Percentiles rank a stretch among this genome's conserved stretches.
Evolutionary conservation across 1,284 basidiomycete species (phyloP).

Genomic region (Moesziomyces globuligerus): DNA sequence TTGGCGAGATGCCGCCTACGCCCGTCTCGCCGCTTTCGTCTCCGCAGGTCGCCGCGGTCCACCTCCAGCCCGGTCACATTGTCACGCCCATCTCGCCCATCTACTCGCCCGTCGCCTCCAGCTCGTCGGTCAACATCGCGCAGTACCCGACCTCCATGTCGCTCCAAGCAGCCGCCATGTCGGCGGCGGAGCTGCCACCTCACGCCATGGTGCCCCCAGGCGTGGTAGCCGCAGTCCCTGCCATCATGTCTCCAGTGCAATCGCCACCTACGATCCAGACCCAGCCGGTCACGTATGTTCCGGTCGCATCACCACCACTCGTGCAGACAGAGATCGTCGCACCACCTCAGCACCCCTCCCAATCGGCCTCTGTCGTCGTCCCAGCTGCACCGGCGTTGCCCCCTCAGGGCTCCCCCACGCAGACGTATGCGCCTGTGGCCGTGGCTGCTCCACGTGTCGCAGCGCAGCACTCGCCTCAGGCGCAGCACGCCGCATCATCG

Average conservation of each 20-base stretch:
- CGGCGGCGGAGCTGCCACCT: conserved; percentile 7
- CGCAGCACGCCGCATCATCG: background rate
- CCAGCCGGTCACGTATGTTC: background rate
- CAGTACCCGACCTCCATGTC: conserved; percentile 27
- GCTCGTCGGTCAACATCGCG: conserved; percentile 29
- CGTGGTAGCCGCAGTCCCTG: conserved; percentile 7
- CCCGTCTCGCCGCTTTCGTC: conserved; percentile 21
- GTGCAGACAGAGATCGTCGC: no score
- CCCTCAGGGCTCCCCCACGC: conserved; percentile 8
- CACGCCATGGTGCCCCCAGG: conserved; percentile 12
- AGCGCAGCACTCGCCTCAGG: background rate
- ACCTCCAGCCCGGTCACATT: conserved; percentile 37
- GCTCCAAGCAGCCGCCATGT: conserved; percentile 21
- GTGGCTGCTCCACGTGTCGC: conserved; percentile 12
- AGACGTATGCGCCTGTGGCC: conserved; percentile 27
- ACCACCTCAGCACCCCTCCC: conserved; percentile 1
- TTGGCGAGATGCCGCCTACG: conserved; percentile 44
- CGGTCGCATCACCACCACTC: background rate
- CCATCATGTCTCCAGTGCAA: conserved; percentile 11
- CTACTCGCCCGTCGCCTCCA: conserved; percentile 36
- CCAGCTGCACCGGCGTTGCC: conserved; percentile 2
- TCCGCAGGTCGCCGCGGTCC: conserved; percentile 16
- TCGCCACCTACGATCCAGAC: conserved; percentile 7
- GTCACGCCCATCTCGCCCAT: conserved; percentile 35
- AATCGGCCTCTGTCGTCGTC: background rate